Evolutionary conservation across 2,329 filamentous ascomycete genomes (phyloP), one percentile per base, ranked within the genome.

Genomic region (Sporothrix euskadiensis): DNA sequence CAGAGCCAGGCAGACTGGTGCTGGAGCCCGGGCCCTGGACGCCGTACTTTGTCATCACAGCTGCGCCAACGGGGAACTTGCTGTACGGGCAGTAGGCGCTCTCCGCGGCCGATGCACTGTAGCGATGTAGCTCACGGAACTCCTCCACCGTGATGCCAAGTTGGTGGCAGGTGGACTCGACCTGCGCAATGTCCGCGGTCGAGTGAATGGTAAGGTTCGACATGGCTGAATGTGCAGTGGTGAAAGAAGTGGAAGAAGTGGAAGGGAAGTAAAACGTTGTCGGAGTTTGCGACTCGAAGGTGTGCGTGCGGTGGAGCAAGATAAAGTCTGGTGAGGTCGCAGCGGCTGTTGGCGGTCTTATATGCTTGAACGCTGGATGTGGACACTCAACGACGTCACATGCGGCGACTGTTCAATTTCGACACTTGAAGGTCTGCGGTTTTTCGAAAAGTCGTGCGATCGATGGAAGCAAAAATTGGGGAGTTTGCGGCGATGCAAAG

Each of bases 31-130:
- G 74, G 22, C 74, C 59, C 14, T 61, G 54, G 81, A 81, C 75
- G 73, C 75, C 77, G 69, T 73, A 74, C 12, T 68, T 69, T 7
- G 89, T 86, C 75, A 98, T 89, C 75, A 98, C 83, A 47, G 92
- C 90, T 69, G 92, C 91, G 75, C 96, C 96, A 75, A 99, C 96
- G 76, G 91, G 92, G 86, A 98, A 99, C 74, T 91, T 88, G 78
- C 93, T 97, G 86, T 98, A 97, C 3, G 93, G 94, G 88, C 94
- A 97, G 84, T 98, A 97, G 49, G 95, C 94, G 71, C 85, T 87
- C 2, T 85, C 85, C 82, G 97, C 97, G 74, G 94, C 94, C 6
- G 88, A 88, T 71, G 88, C 85, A 77, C 91, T 90, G 79, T 88
- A 85, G 73, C 84, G 81, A 71, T 87, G 87, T 66, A 97, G 88